Base-by-base conservation (phyloP, 805 yeast species). In the Blastobotrys robertii region DNA sequence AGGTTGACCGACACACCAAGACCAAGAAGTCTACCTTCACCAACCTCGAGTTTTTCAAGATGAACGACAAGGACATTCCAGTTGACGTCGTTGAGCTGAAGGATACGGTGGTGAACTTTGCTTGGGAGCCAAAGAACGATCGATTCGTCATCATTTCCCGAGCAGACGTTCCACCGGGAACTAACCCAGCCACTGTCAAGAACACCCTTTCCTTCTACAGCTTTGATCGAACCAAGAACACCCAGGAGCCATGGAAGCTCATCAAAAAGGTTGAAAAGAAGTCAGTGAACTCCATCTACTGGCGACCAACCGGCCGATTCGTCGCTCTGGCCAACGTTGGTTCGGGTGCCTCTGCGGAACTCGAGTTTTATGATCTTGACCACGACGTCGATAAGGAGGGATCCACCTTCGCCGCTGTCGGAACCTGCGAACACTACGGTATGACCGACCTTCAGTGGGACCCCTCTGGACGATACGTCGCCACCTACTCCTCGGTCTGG, bases 1-100 rank as follows among this genome's bases (percentile, higher is more conserved):
- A 84, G 69, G 96, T 92, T 54, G 96, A 88, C 65, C 85, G 97
- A 68, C 95, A 87, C 67, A 85, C 97, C 44, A 92, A 92, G 67
- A 82, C 96, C 39, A 84, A 82, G 64, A 92, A 94, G 76, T 84
- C 95, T 14, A 65, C 81, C 42, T 87, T 86, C 73, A 79, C 96
- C 45, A 86, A 86, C 62, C 73, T 92, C 63, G 97, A 92, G 67
- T 81, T 92, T 60, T 85, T 90, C 75, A 82, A 85, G 58, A 66
- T 87, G 45, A 72, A 73, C 47, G 98, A 90, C 66, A 84, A 78
- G 66, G 94, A 84, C 57, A 77, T 90, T 53, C 97, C 98, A 29
- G 95, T 88, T 47, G 97, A 88, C 61, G 90, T 86, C 54, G 72
- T 92, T 53, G 99, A 92, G 67, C 73, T 88, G 60, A 85, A 85